Evolutionary conservation across 768 basidiomycete species (phyloP).

Genomic region (Dentipellis sp.): DNA sequence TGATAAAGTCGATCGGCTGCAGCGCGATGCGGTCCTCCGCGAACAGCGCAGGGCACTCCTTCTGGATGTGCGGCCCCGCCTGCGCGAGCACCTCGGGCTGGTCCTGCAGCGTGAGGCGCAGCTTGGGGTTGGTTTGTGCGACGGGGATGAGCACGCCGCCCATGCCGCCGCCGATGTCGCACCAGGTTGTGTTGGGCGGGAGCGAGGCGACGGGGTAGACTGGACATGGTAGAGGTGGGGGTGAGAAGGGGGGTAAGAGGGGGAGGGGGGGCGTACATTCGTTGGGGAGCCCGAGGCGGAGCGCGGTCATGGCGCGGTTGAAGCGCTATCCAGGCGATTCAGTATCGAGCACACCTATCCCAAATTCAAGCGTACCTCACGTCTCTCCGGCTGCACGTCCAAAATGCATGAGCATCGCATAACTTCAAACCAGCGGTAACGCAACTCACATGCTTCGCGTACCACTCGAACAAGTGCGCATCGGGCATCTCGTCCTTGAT

Average conservation of each 20-base stretch:
- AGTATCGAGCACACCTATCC: background rate
- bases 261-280: background rate
- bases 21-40: slow-evolving; percentile 21
- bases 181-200: slow-evolving; percentile 17
- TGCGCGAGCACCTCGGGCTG: slow-evolving; percentile 18
- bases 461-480: background rate
- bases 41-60: slow-evolving; percentile 18
- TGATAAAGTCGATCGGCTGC: slow-evolving; percentile 22
- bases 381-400: background rate
- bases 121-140: slow-evolving; percentile 18
- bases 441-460: background rate
- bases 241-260: too few relatives aligned
- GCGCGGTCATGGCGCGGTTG: background rate
- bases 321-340: background rate
- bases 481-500: background rate
- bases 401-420: background rate
- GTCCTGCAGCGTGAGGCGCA: slow-evolving; percentile 26
- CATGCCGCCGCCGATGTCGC: slow-evolving; percentile 29
- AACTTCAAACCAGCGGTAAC: background rate
- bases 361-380: background rate
- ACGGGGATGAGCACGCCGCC: slow-evolving; percentile 25
- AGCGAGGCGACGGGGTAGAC: slow-evolving; percentile 24
- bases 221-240: too few relatives aligned
- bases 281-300: background rate
- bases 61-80: slow-evolving; percentile 15